Conservation (phyloP, 2,329 filamentous ascomycete species). For the Paecilomyces formosus region DNA sequence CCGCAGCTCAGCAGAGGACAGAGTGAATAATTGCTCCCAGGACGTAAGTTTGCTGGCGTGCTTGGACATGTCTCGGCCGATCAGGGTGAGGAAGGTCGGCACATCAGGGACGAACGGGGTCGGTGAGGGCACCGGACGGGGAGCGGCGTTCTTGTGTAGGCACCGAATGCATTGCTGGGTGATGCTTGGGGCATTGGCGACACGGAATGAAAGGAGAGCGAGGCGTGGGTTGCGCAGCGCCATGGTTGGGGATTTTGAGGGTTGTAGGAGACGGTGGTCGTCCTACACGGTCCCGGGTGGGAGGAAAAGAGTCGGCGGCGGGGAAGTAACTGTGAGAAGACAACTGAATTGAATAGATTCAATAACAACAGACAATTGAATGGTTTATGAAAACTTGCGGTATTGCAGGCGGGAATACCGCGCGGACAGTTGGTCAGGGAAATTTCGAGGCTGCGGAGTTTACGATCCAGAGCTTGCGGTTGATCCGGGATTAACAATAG, state of each 20-base stretch:
- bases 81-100: conserved; percentile 77
- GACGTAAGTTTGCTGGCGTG: conserved; percentile 81
- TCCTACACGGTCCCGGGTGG: background rate
- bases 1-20: conserved; percentile 68
- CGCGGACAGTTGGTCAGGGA: background rate
- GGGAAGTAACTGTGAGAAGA: background rate
- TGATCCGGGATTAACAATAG: conserved; percentile 6
- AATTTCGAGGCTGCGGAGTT: conserved; percentile 3
- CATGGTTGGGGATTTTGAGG: conserved; percentile 13
- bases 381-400: background rate
- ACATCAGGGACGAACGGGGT: conserved; percentile 84
- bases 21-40: conserved; percentile 84
- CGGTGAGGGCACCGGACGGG: conserved; percentile 54
- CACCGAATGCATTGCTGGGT: conserved; percentile 29
- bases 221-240: conserved; percentile 21
- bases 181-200: conserved; percentile 15
- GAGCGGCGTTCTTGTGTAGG: conserved; percentile 33
- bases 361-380: background rate
- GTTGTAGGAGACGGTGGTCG: conserved; percentile 1
- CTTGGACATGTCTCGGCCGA: conserved; percentile 76
- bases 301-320: background rate
- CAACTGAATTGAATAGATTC: background rate
- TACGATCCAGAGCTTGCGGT: background rate
- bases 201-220: conserved; percentile 16
- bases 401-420: background rate